Evolutionary conservation across 1,284 basidiomycete species (phyloP).

Genomic region (Leucoagaricus sp.): DNA sequence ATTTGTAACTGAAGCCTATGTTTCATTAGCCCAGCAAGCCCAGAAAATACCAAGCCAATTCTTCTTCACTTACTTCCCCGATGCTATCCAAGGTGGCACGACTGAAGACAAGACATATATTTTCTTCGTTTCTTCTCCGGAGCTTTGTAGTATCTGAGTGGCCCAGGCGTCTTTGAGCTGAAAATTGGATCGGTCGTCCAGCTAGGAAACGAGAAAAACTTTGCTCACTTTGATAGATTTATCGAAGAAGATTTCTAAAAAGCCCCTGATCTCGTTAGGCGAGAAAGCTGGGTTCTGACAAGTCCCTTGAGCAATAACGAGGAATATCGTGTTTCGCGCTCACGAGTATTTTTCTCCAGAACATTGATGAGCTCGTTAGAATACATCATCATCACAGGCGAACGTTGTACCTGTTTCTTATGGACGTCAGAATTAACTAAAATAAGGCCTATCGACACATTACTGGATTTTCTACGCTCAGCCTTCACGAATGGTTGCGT

Average conservation of each 20-base stretch:
- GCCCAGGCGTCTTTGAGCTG: constrained; percentile 51
- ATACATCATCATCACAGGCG: neutral
- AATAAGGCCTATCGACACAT: constrained; percentile 34
- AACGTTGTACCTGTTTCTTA: constrained; percentile 43
- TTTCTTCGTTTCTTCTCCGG: constrained; percentile 25
- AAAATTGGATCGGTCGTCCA: neutral
- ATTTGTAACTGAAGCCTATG: constrained; percentile 66
- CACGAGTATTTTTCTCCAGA: constrained; percentile 45
- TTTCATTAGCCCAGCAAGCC: neutral
- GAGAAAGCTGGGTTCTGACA: constrained; percentile 62
- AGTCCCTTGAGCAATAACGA: neutral
- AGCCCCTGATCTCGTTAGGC: constrained; percentile 49
- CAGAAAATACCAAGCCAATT: constrained; percentile 18
- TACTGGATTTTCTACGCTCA: neutral
- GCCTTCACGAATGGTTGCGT: neutral
- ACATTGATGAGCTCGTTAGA: neutral
- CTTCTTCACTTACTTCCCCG: constrained; percentile 70
- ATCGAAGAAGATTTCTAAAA: constrained; percentile 53
- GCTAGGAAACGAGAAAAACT: neutral
- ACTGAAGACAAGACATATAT: constrained; percentile 54
- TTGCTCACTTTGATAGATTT: constrained; percentile 47
- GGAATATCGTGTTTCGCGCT: neutral
- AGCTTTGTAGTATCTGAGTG: constrained; percentile 27
- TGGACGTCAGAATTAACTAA: constrained; percentile 48
- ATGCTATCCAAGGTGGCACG: constrained; percentile 68